Evolutionary conservation across 495 filamentous ascomycete genomes (phyloP), one percentile per base, ranked within the genome.

Genomic region (Chaetomidium leptoderma): DNA sequence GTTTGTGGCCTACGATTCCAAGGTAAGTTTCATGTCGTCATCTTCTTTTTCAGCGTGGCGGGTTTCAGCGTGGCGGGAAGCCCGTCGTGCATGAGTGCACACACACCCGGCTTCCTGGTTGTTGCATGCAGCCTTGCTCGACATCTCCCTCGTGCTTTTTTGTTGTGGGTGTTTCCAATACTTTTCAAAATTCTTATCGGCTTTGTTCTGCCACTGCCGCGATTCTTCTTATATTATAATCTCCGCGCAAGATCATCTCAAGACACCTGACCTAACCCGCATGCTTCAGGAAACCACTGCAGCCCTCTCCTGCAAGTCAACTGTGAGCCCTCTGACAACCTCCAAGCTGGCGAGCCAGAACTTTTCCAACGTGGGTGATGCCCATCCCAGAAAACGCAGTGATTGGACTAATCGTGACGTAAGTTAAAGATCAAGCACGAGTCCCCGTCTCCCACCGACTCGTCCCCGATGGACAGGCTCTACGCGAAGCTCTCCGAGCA

Each of bases 401-500:
- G 37, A 49, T 62, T 11, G 26, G n/a, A 63, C 65, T 70, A 33
- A 64, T 73, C 74, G 63, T 77, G 59, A 65, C 62, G 76, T 73
- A 78, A 75, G 72, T 67, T 77, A 62, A 79, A 81, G 74, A 66
- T 69, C 23, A 76, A 63, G 48, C 75, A 76, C 63, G 75, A 78
- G 43, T 48, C 68, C 3, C 63, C 66, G 24, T 66, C 68, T 30
- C 58, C 67, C 16, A 48, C 50, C 26, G 72, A 77, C 19, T 59
- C 61, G 27, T 75, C 72, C 55, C 70, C 69, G 9, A 76, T 87
- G 73, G 83, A 89, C 55, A 75, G 82, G 46, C 74, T 88, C 26
- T 75, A 88, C 58, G 79, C 86, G 8, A 84, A 83, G 64, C 78
- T 92, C 45, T 78, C 82, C 26, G 82, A 90, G 69, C 86, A 91